Percentiles rank a stretch among this genome's conserved stretches.
Conservation (phyloP, 345 rosid species). For the Kernera saxatilis region DNA sequence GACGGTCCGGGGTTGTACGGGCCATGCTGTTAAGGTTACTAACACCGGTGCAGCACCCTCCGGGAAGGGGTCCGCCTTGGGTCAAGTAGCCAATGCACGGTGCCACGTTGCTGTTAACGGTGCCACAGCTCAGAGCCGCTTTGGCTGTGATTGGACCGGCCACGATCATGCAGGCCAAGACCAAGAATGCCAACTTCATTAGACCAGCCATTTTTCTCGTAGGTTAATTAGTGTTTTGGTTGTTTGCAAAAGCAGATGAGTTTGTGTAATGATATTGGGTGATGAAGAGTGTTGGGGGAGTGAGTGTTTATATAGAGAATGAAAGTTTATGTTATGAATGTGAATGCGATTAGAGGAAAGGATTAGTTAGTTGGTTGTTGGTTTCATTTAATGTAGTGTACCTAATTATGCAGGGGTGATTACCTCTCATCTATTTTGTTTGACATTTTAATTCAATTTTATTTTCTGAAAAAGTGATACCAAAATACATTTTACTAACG, state of each 20-base stretch:
- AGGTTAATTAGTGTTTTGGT: background rate
- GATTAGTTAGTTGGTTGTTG: constrained; percentile 21
- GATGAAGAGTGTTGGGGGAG: background rate
- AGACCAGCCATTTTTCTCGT: background rate
- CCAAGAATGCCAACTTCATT: constrained; percentile 9
- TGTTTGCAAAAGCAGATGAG: background rate
- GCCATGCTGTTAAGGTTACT: background rate
- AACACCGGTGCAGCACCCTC: constrained; percentile 15
- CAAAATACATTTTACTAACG: background rate
- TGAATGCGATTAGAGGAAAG: background rate
- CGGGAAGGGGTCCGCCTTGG: background rate
- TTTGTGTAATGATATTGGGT: background rate
- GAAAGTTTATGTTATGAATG: background rate
- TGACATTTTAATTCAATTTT: background rate
- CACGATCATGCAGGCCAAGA: constrained; percentile 15
- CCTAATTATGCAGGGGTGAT: constrained; percentile 5
- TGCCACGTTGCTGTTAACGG: background rate
- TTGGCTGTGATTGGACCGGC: constrained; percentile 3
- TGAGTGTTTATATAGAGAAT: constrained; percentile 9
- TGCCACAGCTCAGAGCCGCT: constrained; percentile 32
- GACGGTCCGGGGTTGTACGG: constrained; percentile 21
- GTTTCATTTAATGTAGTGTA: constrained; percentile 14
- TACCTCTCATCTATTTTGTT: background rate
- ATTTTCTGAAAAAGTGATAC: background rate
- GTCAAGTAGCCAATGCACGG: constrained; percentile 18